Evolutionary conservation across 106 monocot genomes (phyloP), one percentile per base, ranked within the genome.

Genomic region (Hemerocallis citrina): DNA sequence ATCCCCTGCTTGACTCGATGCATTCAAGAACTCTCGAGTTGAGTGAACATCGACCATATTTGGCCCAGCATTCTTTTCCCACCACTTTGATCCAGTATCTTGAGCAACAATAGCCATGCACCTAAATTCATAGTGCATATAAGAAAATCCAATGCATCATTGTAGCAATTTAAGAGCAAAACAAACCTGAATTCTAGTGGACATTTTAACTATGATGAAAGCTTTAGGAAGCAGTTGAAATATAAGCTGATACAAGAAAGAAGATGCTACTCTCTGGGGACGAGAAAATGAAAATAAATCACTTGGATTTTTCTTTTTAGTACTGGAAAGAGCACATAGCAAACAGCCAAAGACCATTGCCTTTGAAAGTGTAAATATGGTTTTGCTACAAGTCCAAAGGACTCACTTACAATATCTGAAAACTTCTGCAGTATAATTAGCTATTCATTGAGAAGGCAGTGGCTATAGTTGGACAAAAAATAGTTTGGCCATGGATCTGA

Each of bases 31-130:
- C 30, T 98, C 96, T 64, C 80, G 77, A 7, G 91, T 85, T 0
- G 96, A 91, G 61, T 88, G 91, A 52, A 92, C 58, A 59, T 98
- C 96, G 31, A 92, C 68, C 96, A 98, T 98, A 68, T 98, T 90
- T 47, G 80, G 74, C 22, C 87, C 74, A 23, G 66, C 78, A 74
- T 77, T 90, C 58, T 61, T 96, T 46, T 96, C 90, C 95, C 95
- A 96, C 95, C 95, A 96, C 63, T 90, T 91, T 29, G 79, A 75
- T 54, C 66, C 91, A 47, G 68, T 66, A 63, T 45, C 77, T 70
- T 79, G 69, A 41, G 71, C 52, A 68, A 65, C 79, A 74, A 65
- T 77, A n/a, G 79, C 88, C n/a, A 75, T 73, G 81, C 10, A 69
- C 70, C 96, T 91, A 71, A 74, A 65, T 58, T 31, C 17, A 41